These are phyloP conservation scores for Teunomyces pallodes DNA, from an alignment of 805 yeast genomes.

Conservation along the genomic window DNA sequence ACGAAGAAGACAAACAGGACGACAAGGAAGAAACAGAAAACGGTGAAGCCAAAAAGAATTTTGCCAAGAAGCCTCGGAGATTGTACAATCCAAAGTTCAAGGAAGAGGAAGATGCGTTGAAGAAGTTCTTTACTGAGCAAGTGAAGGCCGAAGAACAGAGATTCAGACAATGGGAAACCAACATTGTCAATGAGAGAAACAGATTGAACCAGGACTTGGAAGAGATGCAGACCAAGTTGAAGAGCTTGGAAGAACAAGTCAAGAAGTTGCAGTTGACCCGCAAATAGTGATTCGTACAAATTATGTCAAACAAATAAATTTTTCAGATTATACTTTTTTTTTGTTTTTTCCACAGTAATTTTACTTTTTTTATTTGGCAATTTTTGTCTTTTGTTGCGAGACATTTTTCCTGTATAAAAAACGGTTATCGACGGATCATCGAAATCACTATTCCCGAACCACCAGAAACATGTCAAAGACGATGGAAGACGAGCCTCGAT, in stretches of 20 bases:
- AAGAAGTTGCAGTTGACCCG: conserved; percentile 49
- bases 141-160: conserved; percentile 94
- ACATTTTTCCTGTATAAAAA: background rate
- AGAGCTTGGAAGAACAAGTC: conserved; percentile 72
- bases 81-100: conserved; percentile 83
- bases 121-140: conserved; percentile 94
- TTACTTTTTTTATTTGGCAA: too few relatives aligned
- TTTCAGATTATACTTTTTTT: background rate
- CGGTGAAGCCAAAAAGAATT: conserved; percentile 29
- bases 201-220: conserved; percentile 92
- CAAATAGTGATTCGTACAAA: conserved; percentile 13
- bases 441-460: background rate
- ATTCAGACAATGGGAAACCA: conserved; percentile 98
- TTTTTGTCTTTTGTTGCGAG: background rate
- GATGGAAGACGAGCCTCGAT: conserved; percentile 17
- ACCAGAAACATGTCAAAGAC: conserved; percentile 9
- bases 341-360: background rate
- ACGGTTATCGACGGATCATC: conserved; percentile 2
- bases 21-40: conserved; percentile 28
- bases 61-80: conserved; percentile 51
- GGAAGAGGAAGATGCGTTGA: conserved; percentile 92
- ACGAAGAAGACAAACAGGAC: conserved; percentile 26
- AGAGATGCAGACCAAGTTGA: conserved; percentile 76
- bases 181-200: conserved; percentile 91
- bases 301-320: background rate